Evolutionary conservation across 805 yeast genomes (phyloP).

Genomic region (Candida ascalaphidarum): DNA sequence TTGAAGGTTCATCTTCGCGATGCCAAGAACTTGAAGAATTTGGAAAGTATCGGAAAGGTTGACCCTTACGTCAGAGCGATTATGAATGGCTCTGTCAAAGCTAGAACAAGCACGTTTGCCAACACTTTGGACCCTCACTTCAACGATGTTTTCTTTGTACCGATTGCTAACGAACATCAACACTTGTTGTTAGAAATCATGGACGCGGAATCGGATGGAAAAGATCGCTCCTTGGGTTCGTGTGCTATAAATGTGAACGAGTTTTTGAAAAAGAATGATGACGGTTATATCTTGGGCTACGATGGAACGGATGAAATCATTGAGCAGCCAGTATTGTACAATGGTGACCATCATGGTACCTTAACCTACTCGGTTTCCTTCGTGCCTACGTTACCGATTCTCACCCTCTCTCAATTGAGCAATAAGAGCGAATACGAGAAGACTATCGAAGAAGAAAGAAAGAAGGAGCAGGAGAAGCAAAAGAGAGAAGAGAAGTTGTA

Average conservation of each 20-base stretch:
- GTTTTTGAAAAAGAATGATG: constrained; percentile 37
- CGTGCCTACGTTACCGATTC: constrained; percentile 57
- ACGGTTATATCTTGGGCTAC: constrained; percentile 39
- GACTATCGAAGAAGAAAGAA: constrained; percentile 25
- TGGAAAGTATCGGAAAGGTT: constrained; percentile 63
- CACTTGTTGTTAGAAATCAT: constrained; percentile 47
- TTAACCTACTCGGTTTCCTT: constrained; percentile 52
- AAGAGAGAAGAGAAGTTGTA: constrained; percentile 40
- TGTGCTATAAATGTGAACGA: constrained; percentile 42
- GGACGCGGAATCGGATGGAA: constrained; percentile 59
- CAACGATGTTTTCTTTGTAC: constrained; percentile 50
- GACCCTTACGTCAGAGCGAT: constrained; percentile 66
- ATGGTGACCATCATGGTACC: constrained; percentile 35
- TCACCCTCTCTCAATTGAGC: constrained; percentile 46
- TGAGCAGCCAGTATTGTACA: constrained; percentile 34
- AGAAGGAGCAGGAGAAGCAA: constrained; percentile 34
- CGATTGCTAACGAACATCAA: constrained; percentile 54
- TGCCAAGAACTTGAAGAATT: constrained; percentile 42
- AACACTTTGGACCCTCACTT: constrained; percentile 50
- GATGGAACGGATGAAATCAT: constrained; percentile 43
- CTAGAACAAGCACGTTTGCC: constrained; percentile 45
- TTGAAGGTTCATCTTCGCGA: constrained; percentile 49
- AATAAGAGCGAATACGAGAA: constrained; percentile 36
- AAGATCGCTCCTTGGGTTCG: constrained; percentile 58
- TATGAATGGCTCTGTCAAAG: constrained; percentile 49